Evolutionary conservation across 2,329 filamentous ascomycete genomes (phyloP), one percentile per base, ranked within the genome.

Genomic region (Monilinia polystroma): DNA sequence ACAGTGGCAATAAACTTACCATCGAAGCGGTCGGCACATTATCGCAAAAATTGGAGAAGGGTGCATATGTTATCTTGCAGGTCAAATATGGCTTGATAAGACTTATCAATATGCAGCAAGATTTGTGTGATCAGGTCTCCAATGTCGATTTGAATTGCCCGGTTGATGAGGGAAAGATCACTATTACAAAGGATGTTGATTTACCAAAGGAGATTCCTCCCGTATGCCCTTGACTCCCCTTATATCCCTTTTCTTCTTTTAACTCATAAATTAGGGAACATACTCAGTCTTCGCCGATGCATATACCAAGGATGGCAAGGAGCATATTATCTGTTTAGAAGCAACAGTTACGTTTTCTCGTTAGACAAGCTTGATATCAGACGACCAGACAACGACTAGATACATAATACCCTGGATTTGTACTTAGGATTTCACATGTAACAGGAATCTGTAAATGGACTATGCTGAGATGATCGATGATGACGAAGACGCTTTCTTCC

Each of bases 41-140:
- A 70, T 84, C 84, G 72, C 80, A 96, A 75, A 80, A 83, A 63
- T 87, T 99, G 71, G 85, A 87, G 66, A 78, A 92, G 67, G 94
- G 92, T 67, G 92, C 94, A 68, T 92, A 91, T 74, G 90, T 97
- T 70, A 83, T 89, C 58, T 78, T 99, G 52, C 85, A 88, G 72
- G 94, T 99, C 80, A 97, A 97, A 81, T 97, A 96, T 79, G 94
- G 94, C 68, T 83, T 97, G 72, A 97, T 99, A 78, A 91, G 88
- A 66, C 85, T 99, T 71, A 87, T 99, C 79, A 91, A 86, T 78
- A 90, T 90, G 71, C 85, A 84, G 72, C 88, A 89, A 74, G 90
- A 97, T 76, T 85, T 98, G 49, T 99, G 95, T 82, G 91, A 97
- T 68, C 90, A 96, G 78, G 86, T 96, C 71, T 82, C 85, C 77